Evolutionary conservation across 306 rosid species (phyloP), one percentile per base, ranked within the genome.

Genomic region (Medicago ruthenica): DNA sequence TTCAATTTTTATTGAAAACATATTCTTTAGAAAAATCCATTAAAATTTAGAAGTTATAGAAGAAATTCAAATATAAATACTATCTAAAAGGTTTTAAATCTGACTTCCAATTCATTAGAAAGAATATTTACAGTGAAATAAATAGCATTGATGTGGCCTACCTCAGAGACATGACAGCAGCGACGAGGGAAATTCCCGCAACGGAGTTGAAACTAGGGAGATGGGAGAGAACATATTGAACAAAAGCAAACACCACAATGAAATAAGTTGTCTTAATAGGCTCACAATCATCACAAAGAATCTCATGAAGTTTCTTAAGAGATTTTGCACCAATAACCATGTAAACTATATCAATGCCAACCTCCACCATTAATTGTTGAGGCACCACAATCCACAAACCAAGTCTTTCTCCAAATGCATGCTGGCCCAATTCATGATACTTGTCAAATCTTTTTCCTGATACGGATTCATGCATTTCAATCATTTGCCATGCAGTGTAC

Each of bases 401-500:
- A 11, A 90, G 91, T 74, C 83, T 92, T 70, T 88, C 83, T 5
- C 98, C 96, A 31, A 90, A 92, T 6, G 96, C 94, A 51, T 90
- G 61, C 22, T 92, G 98, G 0, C 98, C 92, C 72, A 92, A 47
- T 64, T 92, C 94, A 67, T 92, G 96, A 70, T 92, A 87, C 67
- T 93, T 80, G 41, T 92, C 91, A 8, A 88, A 83, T 44, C 96
- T 76, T 60, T 71, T 90, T n/a, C 96, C 92, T 0, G 89, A 89
- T 12, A 81, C 92, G 67, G 85, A 83, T 51, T 92, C 97, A 50
- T 90, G 97, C 93, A 92, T 90, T 73, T 90, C 82, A 62, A 90
- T 87, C 96, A 92, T 92, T 83, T 92, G 89, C 92, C 93, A 92
- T 8, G 90, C 80, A 5, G 92, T 92, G 87, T 84, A 90, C 0